Evolutionary conservation across 495 filamentous ascomycete genomes (phyloP).

Genomic region (Letharia lupina): DNA sequence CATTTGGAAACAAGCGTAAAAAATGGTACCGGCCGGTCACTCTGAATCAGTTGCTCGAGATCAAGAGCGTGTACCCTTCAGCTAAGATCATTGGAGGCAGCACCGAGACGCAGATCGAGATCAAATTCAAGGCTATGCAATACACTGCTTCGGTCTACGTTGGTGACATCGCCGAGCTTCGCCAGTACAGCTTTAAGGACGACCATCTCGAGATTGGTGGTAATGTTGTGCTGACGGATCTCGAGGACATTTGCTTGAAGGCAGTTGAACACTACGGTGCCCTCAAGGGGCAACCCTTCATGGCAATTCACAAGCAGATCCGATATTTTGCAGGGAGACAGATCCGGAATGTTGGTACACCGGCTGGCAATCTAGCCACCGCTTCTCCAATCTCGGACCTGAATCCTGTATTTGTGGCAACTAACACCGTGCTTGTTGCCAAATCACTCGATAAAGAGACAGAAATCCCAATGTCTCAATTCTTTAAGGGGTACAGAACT

Average conservation of each 20-base stretch:
- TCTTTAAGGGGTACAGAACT: slow-evolving; percentile 84
- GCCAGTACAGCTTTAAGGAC: slow-evolving; percentile 68
- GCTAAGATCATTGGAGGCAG: slow-evolving; percentile 94
- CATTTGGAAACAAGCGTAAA: slow-evolving; percentile 91
- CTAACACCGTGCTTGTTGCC: slow-evolving; percentile 70
- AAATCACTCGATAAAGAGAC: slow-evolving; percentile 61
- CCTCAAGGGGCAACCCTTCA: slow-evolving; percentile 54
- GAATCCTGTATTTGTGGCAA: slow-evolving; percentile 88
- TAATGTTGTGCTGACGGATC: slow-evolving; percentile 67
- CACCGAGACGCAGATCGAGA: slow-evolving; percentile 95
- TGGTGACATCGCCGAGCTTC: slow-evolving; percentile 83
- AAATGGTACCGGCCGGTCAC: slow-evolving; percentile 88
- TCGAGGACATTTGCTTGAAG: slow-evolving; percentile 52
- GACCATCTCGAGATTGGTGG: slow-evolving; percentile 81
- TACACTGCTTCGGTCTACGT: slow-evolving; percentile 87
- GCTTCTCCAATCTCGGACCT: slow-evolving; percentile 94
- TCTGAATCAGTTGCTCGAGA: slow-evolving; percentile 77
- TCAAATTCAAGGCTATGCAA: slow-evolving; percentile 93
- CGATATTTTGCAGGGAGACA: slow-evolving; percentile 90
- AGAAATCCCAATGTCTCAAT: slow-evolving; percentile 82
- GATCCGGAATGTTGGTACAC: slow-evolving; percentile 93
- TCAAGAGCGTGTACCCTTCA: slow-evolving; percentile 75
- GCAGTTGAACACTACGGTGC: slow-evolving; percentile 75
- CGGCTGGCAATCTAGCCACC: slow-evolving; percentile 89
- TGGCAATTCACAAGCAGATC: slow-evolving; percentile 44